Evolutionary conservation across 2,329 filamentous ascomycete species (phyloP).

Genomic region (Arthrobotrys pseudoclavata): DNA sequence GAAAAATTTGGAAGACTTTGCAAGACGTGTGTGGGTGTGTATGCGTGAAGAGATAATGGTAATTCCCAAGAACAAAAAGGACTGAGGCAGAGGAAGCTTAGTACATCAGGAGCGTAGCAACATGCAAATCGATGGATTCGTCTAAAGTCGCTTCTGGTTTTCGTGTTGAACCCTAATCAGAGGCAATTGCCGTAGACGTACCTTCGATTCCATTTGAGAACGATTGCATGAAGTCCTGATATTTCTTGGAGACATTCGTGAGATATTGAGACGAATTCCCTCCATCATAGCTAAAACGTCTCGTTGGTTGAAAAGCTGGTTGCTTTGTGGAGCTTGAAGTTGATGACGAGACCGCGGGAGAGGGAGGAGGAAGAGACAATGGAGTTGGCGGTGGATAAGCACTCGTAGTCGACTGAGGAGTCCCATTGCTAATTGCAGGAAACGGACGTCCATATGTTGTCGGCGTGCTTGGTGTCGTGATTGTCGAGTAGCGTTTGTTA

Average conservation of each 20-base stretch:
- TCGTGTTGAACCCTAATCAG: constrained; percentile 61
- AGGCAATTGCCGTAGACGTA: constrained; percentile 59
- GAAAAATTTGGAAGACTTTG: constrained; percentile 22
- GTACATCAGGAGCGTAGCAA: constrained; percentile 51
- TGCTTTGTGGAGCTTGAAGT: constrained; percentile 34
- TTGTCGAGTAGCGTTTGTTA: constrained; percentile 28
- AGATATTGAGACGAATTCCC: constrained; percentile 19
- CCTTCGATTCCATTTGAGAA: constrained; percentile 53
- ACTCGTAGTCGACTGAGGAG: constrained; percentile 36
- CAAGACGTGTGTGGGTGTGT: too few relatives aligned
- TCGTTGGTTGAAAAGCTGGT: constrained; percentile 14
- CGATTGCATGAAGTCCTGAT: constrained; percentile 41
- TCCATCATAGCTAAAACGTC: constrained; percentile 57
- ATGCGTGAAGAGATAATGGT: too few relatives aligned
- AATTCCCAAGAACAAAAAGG: constrained; percentile 11
- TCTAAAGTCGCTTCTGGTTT: constrained; percentile 61
- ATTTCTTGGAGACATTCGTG: constrained; percentile 14
- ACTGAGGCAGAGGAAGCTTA: constrained; percentile 11
- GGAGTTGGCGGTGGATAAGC: constrained; percentile 49
- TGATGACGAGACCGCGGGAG: constrained; percentile 47
- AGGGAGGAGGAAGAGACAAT: constrained; percentile 44
- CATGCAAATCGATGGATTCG: constrained; percentile 59
- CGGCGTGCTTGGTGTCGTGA: constrained; percentile 35
- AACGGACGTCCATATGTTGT: constrained; percentile 23
- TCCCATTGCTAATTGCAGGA: constrained; percentile 17